Base-by-base conservation (phyloP, 352 stramenopile species). In the Phytophthora podocarpi region DNA sequence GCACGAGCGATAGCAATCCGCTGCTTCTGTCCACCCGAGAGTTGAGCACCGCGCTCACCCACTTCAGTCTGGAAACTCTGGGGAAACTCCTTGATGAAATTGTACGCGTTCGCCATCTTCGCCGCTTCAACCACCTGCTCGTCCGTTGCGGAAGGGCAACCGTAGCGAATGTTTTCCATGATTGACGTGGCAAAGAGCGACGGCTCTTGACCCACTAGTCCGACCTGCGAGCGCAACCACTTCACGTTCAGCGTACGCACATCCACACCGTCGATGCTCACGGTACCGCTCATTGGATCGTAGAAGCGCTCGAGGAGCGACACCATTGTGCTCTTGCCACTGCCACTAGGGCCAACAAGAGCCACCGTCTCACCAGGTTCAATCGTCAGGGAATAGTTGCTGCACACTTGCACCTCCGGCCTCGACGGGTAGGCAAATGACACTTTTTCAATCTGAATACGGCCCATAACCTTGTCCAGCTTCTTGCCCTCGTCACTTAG, bases 21-120 rank as follows among this genome's bases (percentile, higher is more conserved):
- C 67, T 97, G 90, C 64, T 98, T 98, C 67, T 99, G 97, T n/a
- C 96, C 96, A 30, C 96, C 95, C 9, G 74, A 95, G 0, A 99
- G 74, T 70, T 96, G 85, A 20, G 94, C 83, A 23, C 93, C 95
- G 28, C 90, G 69, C 56, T 98, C 91, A 13, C 95, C 95, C 27
- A 98, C 67, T 54, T 76, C 67, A 18, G 67, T 76, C 21, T 72
- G 42, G 32, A 72, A 76, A 13, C 56, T 47, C 81, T 64, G 89
- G 4, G 95, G 91, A 48, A 98, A 97, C 1, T 66, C 64, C 20
- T 67, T 64, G 60, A 99, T 97, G 60, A 99, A 98, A 26, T 89
- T 85, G 55, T 96, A 82, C 1, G 87, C 89, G 53, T 98, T 90
- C 3, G 91, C 92, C 51, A 81, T 82, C 48, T 85, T 91, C 1